Base-by-base conservation (phyloP, 805 yeast species). In the Candida namnaoensis region DNA sequence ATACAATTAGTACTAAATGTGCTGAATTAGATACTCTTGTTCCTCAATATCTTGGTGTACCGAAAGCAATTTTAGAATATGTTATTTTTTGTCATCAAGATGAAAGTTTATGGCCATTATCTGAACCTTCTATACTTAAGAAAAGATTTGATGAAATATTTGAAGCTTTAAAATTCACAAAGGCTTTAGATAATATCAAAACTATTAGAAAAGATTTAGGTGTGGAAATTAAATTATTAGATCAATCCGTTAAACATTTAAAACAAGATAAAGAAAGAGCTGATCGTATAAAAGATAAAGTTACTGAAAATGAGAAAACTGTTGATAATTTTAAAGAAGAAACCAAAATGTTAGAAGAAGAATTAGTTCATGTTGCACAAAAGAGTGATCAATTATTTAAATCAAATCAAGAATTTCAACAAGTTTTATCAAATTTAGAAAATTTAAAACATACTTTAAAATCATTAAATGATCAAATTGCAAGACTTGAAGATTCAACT, bases 81-180 rank as follows among this genome's bases (percentile, higher is more conserved):
- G 99, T 93, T 35, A 81, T 91, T 1, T 93, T 93, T 62, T 91
- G 99, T 55, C 99, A 93, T 56, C 99, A 93, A 59, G 99, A 93
- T 54, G 99, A 93, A 45, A 81, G 91, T 51, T 62, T 88, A 27
- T 93, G 99, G 99, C 99, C 99, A 1, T 68, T 93, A 38, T 77
- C 90, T 50, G 99, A 93, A 60, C 95, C 99, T 1, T 72, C 95
- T 3, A 74, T 74, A 11, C 71, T 93, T 57, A 95, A 93, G 62
- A 90, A 90, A 62, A 74, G 91, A 41, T 95, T 93, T 53, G 99
- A 93, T 60, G 99, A 93, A 60, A 91, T 93, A 8, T 93, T 93
- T 54, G 97, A 93, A 61, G 96, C 97, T 0, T 76, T 88, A 50
- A 88, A 87, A 58, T 95, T 85, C 54, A 88, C 96, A 1, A 91